Base-by-base conservation (phyloP, 2,329 filamentous ascomycete genomes). In the Monosporascus cannonballus region DNA sequence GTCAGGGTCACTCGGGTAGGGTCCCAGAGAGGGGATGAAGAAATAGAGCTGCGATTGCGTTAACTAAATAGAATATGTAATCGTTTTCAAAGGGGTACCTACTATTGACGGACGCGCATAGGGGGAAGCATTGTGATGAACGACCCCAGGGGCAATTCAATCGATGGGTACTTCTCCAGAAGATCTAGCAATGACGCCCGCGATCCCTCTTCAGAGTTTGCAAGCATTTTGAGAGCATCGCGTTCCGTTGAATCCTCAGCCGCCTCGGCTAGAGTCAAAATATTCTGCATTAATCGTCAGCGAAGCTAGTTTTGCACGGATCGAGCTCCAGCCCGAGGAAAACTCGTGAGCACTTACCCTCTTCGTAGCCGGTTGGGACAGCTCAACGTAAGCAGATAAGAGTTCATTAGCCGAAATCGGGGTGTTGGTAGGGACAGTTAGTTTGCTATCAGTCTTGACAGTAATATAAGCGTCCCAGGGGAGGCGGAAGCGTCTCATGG, bases 41-140 rank as follows among this genome's bases (percentile, higher is more conserved):
- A 90, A 63, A 92, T 90, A 34, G 84, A 89, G 60, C 73, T 75
- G 51, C 9, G 17, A 15, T 7, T 30, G 24, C 30, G 59, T 65
- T 51, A 66, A 60, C 27, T 37, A 14, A 17, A 14, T 3, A 24
- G 8, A 27, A 8, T 11, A 37, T 46, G 38, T 27, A 34, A 34
- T 34, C 15, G 34, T 3, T 25, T 36, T 36, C 17, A 15, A 9
- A 78, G 2, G 76, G 78, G 0, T 76, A 84, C 83, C 8, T 74
- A 80, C 73, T 91, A 91, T 67, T 89, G 85, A n/a, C 87, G 80
- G 39, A 89, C 77, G 27, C 87, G 83, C 84, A 94, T 89, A 0
- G 88, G 85, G 2, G 87, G 86, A 1, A 91, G 78, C 76, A 90
- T 85, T 36, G 77, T 76, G 7, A 94, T 75, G 71, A 87, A 93